A percentile compares a stretch with the other conserved stretches of the same genome.
phyloP scores from a whole-genome alignment of 2,329 filamentous ascomycete genomes.

The Aspergillus novoparasiticus region DNA sequence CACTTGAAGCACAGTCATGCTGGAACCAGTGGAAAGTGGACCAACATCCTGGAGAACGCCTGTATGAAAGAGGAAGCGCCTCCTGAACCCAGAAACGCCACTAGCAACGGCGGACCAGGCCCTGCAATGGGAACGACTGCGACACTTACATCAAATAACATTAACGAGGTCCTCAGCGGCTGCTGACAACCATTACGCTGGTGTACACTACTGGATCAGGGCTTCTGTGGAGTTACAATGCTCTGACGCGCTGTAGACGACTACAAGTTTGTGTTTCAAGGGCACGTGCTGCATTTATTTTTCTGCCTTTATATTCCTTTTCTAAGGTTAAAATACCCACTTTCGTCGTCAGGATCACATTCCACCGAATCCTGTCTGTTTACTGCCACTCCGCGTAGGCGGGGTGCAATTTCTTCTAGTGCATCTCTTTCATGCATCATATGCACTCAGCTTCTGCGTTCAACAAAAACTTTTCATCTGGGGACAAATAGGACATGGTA shows the following conservation, averaged over 20 bases:
- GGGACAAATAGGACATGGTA: not conserved
- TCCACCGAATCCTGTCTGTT: not conserved
- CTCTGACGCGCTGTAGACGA: not conserved
- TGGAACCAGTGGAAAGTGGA: conserved; percentile 97
- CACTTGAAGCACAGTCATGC: conserved; percentile 97
- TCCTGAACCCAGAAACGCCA: conserved; percentile 30
- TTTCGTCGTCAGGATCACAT: not conserved
- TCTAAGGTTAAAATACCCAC: not conserved
- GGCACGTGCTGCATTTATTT: not conserved
- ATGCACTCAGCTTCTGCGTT: not conserved
- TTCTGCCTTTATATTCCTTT: not conserved
- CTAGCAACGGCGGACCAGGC: conserved; percentile 6
- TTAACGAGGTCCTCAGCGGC: conserved; percentile 32
- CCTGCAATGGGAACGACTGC: conserved; percentile 14
- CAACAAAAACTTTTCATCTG: not conserved
- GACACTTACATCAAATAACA: conserved; percentile 30
- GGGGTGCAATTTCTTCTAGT: not conserved
- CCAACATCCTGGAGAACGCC: conserved; percentile 93
- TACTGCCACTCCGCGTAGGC: not conserved
- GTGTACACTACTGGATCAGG: not conserved
- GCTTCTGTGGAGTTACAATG: not conserved
- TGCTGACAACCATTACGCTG: conserved; percentile 26
- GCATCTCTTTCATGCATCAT: not conserved
- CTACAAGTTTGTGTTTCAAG: not conserved
- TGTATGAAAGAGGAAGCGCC: conserved; percentile 85